Evolutionary conservation across 2,329 filamentous ascomycete species (phyloP).

Genomic region (Onygenales sp.): DNA sequence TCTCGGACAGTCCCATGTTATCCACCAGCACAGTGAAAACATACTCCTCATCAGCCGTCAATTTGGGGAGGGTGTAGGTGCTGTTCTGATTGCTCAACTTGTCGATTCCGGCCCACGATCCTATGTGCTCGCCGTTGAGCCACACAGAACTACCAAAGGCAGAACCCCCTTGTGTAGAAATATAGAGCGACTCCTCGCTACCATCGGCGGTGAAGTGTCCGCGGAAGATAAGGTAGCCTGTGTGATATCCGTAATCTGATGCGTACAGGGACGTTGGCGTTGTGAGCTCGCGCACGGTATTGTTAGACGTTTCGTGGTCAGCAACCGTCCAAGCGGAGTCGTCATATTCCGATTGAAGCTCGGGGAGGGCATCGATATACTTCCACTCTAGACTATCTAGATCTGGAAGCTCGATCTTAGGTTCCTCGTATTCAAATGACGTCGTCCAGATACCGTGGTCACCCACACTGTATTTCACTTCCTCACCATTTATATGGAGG

Average conservation of each 20-base stretch:
- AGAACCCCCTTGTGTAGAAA: conserved; percentile 17
- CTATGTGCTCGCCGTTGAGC: conserved; percentile 17
- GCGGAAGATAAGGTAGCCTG: conserved; percentile 19
- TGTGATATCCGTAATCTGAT: conserved; percentile 23
- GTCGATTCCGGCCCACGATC: conserved; percentile 17
- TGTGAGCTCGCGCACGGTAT: conserved; percentile 45
- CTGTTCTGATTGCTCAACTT: conserved; percentile 32
- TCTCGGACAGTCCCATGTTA: conserved; percentile 62
- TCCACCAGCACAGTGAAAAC: conserved; percentile 63
- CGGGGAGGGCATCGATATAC: conserved; percentile 61
- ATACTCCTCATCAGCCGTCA: conserved; percentile 44
- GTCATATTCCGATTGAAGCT: conserved; percentile 54
- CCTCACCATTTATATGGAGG: conserved; percentile 53
- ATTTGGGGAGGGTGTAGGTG: conserved; percentile 47
- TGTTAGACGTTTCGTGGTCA: conserved; percentile 49
- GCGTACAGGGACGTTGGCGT: conserved; percentile 49
- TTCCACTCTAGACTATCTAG: conserved; percentile 57
- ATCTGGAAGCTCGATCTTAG: conserved; percentile 46
- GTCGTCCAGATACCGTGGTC: conserved; percentile 42
- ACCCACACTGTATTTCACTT: conserved; percentile 31
- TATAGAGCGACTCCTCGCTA: conserved; percentile 13
- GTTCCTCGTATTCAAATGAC: conserved; percentile 41
- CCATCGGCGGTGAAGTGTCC: conserved; percentile 20
- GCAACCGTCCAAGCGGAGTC: conserved; percentile 59
- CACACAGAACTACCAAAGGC: conserved; percentile 20